These are phyloP conservation scores for Exophiala lecanii-corni DNA, from an alignment of 2,329 filamentous ascomycete species.

Conservation along the genomic window DNA sequence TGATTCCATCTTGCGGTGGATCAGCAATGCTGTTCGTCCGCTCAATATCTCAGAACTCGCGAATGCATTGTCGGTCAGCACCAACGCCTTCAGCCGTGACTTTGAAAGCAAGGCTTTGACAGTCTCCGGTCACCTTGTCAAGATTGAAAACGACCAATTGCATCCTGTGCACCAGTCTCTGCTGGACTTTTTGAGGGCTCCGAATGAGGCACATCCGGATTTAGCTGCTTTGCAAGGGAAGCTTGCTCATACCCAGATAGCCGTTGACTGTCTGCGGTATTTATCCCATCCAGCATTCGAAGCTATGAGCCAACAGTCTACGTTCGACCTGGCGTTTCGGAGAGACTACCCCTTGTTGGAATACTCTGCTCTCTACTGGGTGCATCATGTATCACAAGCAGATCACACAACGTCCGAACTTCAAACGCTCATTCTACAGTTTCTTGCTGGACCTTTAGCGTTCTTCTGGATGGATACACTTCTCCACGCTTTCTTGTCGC, in stretches of 20 bases:
- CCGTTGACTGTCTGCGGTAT: background rate
- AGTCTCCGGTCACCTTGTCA: background rate
- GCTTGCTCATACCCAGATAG: background rate
- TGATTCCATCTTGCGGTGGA: constrained; percentile 3
- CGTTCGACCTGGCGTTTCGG: background rate
- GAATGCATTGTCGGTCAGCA: background rate
- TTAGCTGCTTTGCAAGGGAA: background rate
- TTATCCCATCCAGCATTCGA: background rate
- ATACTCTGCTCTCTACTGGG: background rate
- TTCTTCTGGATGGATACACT: background rate
- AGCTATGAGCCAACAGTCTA: background rate
- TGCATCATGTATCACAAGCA: background rate
- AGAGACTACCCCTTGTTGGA: background rate
- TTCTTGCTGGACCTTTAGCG: background rate
- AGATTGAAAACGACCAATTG: background rate
- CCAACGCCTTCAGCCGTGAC: background rate
- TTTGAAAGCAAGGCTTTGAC: background rate
- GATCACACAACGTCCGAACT: background rate
- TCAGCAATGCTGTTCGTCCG: constrained; percentile 4
- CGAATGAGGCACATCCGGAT: background rate
- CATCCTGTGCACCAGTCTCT: background rate
- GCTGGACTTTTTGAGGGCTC: background rate
- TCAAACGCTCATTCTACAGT: background rate
- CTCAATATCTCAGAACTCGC: constrained; percentile 2
- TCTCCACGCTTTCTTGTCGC: background rate